Percentiles rank a stretch among this genome's conserved stretches.
phyloP scores from a whole-genome alignment of 306 rosid species.

The Vicia faba region DNA sequence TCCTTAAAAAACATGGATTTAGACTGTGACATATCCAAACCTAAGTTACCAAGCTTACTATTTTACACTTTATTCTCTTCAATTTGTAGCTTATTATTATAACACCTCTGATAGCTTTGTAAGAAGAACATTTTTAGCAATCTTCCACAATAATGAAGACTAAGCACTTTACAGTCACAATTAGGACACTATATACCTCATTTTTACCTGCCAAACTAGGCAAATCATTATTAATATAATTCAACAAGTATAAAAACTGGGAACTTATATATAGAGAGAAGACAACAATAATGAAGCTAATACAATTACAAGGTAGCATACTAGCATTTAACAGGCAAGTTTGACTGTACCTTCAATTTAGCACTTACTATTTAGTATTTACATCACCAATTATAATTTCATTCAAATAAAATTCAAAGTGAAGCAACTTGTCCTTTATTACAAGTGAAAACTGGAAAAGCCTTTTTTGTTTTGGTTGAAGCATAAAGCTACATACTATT shows the following conservation, averaged over 20 bases:
- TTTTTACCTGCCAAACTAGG: no score
- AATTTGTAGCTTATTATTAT: no score
- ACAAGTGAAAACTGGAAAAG: conserved; percentile 39
- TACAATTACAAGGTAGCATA: conserved; percentile 33
- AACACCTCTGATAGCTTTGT: no score
- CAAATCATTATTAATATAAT: no score
- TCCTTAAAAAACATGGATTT: no score
- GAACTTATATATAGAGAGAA: background rate
- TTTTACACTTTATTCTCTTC: no score
- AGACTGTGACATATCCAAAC: no score
- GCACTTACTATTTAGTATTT: conserved; percentile 38
- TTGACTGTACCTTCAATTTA: conserved; percentile 31
- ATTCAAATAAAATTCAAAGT: conserved; percentile 28
- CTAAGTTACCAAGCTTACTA: no score
- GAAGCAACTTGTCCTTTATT: conserved; percentile 46
- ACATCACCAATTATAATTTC: conserved; percentile 40
- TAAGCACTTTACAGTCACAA: no score
- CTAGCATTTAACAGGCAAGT: conserved; percentile 9
- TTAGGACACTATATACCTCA: no score
- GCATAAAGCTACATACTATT: conserved; percentile 19
- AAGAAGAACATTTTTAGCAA: no score
- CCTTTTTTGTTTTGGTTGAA: conserved; percentile 33
- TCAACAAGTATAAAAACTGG: background rate
- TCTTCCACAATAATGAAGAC: no score
- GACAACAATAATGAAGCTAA: conserved; percentile 17